These are phyloP conservation scores for Solanum infundibuliforme DNA, from an alignment of 257 asterid species.

Conservation along the genomic window DNA sequence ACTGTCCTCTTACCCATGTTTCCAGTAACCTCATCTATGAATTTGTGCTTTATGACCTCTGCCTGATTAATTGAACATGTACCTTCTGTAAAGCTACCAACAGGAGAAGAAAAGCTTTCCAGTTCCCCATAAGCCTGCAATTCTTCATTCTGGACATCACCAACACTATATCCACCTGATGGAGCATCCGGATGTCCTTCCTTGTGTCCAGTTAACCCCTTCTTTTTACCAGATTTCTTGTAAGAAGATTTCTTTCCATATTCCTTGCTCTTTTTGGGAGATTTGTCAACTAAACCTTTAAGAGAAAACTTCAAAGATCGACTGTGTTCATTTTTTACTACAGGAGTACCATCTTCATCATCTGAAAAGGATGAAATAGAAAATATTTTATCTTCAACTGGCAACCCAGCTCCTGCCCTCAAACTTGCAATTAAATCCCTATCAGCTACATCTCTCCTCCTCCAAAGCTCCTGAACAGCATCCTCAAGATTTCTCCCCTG, in stretches of 20 bases:
- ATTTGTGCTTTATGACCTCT: slow-evolving; percentile 38
- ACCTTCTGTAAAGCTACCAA: slow-evolving; percentile 48
- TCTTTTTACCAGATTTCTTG: slow-evolving; percentile 63
- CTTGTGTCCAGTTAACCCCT: slow-evolving; percentile 20
- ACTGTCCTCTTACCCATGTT: slow-evolving; percentile 36
- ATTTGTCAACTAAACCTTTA: slow-evolving; percentile 63
- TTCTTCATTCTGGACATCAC: slow-evolving; percentile 26
- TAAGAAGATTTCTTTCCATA: slow-evolving; percentile 55
- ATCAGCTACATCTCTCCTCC: slow-evolving; percentile 84
- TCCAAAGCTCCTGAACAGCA: slow-evolving; percentile 98
- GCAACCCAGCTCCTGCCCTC: slow-evolving; percentile 95
- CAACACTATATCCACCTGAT: slow-evolving; percentile 18
- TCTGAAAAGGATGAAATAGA: slow-evolving; percentile 79
- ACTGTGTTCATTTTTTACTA: slow-evolving; percentile 44
- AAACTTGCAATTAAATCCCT: slow-evolving; percentile 67
- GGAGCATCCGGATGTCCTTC: slow-evolving; percentile 26
- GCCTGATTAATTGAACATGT: slow-evolving; percentile 32
- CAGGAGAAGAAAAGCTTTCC: slow-evolving; percentile 37
- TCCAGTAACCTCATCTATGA: slow-evolving; percentile 42
- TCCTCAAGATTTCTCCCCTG: slow-evolving; percentile 82
- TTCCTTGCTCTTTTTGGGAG: slow-evolving; percentile 70
- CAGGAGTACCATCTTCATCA: slow-evolving; percentile 70
- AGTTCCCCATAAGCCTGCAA: slow-evolving; percentile 33
- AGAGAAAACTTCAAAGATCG: slow-evolving; percentile 79
- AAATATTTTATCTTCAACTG: slow-evolving; percentile 85